These are phyloP conservation scores for Talaromyces ruber DNA, from an alignment of 495 filamentous ascomycete species.

Conservation along the genomic window DNA sequence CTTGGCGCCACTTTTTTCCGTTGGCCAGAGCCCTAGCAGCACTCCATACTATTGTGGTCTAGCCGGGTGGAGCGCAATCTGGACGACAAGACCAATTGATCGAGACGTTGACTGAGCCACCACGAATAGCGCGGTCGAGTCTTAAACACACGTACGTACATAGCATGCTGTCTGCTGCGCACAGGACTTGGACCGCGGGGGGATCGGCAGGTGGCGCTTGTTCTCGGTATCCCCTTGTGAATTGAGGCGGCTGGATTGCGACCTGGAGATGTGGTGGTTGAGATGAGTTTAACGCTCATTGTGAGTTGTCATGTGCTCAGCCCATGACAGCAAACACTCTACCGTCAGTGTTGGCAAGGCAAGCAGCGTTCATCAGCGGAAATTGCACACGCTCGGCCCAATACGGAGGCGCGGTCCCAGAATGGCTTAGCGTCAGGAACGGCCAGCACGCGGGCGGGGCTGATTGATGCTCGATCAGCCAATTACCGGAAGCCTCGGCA, in stretches of 20 bases:
- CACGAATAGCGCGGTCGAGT: not conserved
- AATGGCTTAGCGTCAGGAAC: constrained; percentile 4
- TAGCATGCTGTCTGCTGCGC: not conserved
- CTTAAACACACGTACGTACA: not conserved
- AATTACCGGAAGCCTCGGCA: not conserved
- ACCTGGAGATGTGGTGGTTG: not conserved
- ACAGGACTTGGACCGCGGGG: not conserved
- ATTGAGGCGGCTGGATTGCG: not conserved
- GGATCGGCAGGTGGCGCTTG: not conserved
- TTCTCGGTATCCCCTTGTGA: not conserved
- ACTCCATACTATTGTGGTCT: not conserved
- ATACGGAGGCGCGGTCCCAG: not conserved
- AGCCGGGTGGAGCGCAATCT: not conserved
- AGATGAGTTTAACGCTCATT: not conserved
- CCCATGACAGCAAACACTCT: too few species aligned
- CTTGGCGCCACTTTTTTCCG: not conserved
- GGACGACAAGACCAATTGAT: not conserved
- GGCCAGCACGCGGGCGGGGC: not conserved
- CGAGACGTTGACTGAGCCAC: not conserved
- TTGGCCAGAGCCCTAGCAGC: too few species aligned
- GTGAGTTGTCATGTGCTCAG: not conserved
- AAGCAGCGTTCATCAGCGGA: not conserved
- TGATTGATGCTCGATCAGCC: not conserved
- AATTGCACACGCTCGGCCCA: not conserved
- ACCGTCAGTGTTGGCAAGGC: not conserved